Evolutionary conservation across 257 asterid genomes (phyloP).

Genomic region (Eucommia ulmoides): DNA sequence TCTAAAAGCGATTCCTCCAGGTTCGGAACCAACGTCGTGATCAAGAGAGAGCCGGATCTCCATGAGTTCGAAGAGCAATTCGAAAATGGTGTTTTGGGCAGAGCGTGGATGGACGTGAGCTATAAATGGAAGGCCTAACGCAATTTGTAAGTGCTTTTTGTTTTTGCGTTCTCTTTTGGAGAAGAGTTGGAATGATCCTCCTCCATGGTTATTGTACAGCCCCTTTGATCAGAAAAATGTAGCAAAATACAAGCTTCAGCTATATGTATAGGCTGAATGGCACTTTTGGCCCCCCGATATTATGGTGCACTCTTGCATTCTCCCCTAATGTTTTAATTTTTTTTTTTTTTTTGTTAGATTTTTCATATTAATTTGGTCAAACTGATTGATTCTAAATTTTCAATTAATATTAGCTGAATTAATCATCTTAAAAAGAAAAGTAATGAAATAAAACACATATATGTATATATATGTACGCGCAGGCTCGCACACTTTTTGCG

Average conservation of each 20-base stretch:
- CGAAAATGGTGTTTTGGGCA: neutral
- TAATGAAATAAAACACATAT: no score
- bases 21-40: neutral
- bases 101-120: neutral
- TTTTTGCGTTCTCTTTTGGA: neutral
- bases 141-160: neutral
- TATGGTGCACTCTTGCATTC: neutral
- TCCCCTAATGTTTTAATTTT: no score
- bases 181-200: no score
- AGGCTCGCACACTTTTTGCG: no score
- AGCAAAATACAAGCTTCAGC: neutral
- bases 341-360: no score
- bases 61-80: neutral
- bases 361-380: no score
- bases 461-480: no score
- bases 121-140: neutral
- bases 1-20: neutral
- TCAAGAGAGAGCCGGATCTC: neutral
- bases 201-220: no score
- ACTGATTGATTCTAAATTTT: no score
- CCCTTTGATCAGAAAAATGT: no score
- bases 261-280: neutral
- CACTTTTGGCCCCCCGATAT: neutral
- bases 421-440: no score
- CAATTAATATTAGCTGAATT: no score